A percentile compares a stretch with the other conserved stretches of the same genome.
phyloP scores from a whole-genome alignment of 768 basidiomycete species.

The Termitomyces bulborhizus region DNA sequence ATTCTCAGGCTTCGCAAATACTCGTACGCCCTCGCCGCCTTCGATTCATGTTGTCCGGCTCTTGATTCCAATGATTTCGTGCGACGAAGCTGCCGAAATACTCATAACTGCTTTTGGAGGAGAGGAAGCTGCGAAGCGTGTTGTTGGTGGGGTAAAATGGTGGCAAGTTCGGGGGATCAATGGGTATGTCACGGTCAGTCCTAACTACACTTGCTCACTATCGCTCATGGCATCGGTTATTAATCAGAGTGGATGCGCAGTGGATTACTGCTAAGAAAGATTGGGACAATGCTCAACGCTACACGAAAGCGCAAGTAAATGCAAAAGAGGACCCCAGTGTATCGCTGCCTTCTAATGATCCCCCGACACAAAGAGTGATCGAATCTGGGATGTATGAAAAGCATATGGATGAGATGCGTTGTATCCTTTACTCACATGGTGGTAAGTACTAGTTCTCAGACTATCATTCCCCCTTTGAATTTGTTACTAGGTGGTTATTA shows the following conservation, averaged over 20 bases:
- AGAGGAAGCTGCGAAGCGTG: slow-evolving; percentile 57
- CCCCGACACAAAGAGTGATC: slow-evolving; percentile 9
- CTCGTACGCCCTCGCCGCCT: slow-evolving; percentile 78
- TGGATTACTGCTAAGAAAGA: slow-evolving; percentile 88
- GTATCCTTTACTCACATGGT: slow-evolving; percentile 79
- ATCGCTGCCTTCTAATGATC: slow-evolving; percentile 2
- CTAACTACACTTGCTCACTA: background rate
- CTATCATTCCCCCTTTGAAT: background rate
- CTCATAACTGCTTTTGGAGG: slow-evolving; percentile 82
- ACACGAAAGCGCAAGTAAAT: slow-evolving; percentile 41
- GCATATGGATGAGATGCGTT: slow-evolving; percentile 80
- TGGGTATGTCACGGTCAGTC: slow-evolving; percentile 42
- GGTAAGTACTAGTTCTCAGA: slow-evolving; percentile 31
- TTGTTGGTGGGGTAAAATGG: slow-evolving; percentile 92
- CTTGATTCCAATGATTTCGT: slow-evolving; percentile 67
- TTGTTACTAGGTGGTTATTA: slow-evolving; percentile 64
- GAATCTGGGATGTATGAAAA: slow-evolving; percentile 44
- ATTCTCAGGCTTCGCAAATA: slow-evolving; percentile 61
- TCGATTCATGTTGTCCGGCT: slow-evolving; percentile 72
- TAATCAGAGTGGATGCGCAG: slow-evolving; percentile 68
- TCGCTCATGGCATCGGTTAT: background rate
- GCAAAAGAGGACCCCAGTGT: slow-evolving; percentile 14
- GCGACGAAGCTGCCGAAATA: slow-evolving; percentile 65
- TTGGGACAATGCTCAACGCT: slow-evolving; percentile 62
- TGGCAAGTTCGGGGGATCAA: slow-evolving; percentile 89